Evolutionary conservation across 179 eudicot species (phyloP).

Genomic region (Heliamphora pulchella): DNA sequence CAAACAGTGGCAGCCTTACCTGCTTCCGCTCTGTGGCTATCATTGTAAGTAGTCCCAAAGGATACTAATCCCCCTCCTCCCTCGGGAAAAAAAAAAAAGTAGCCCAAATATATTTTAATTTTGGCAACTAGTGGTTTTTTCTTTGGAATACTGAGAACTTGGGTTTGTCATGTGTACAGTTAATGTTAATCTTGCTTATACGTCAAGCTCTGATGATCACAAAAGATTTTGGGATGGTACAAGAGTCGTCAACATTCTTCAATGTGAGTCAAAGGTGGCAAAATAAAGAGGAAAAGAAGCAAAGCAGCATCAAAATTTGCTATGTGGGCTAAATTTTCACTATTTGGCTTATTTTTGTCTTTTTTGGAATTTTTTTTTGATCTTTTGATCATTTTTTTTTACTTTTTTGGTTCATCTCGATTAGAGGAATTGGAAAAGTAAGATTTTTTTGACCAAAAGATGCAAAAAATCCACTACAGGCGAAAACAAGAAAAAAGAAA

Average conservation of each 20-base stretch:
- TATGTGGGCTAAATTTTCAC: no score
- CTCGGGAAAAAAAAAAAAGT: background rate
- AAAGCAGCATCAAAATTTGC: no score
- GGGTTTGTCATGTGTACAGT: slow-evolving; percentile 33
- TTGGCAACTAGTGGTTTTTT: background rate
- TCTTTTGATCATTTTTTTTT: background rate
- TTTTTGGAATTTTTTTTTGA: background rate
- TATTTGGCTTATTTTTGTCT: no score
- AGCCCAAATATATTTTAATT: background rate
- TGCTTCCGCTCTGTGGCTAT: slow-evolving; percentile 60
- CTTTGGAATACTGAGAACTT: background rate
- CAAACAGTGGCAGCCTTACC: slow-evolving; percentile 49
- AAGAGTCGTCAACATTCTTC: slow-evolving; percentile 48
- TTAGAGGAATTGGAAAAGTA: no score
- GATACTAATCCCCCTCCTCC: background rate
- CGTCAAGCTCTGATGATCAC: slow-evolving; percentile 65
- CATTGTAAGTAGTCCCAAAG: slow-evolving; percentile 36
- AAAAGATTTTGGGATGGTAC: slow-evolving; percentile 57
- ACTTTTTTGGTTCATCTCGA: no score
- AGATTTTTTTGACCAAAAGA: no score
- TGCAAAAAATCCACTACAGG: no score
- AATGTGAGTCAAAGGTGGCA: slow-evolving; percentile 33
- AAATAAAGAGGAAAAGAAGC: no score
- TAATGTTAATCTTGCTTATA: slow-evolving; percentile 67
- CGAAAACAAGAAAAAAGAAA: no score